Conservation (phyloP, 768 basidiomycete genomes). For the Russula virescens region DNA sequence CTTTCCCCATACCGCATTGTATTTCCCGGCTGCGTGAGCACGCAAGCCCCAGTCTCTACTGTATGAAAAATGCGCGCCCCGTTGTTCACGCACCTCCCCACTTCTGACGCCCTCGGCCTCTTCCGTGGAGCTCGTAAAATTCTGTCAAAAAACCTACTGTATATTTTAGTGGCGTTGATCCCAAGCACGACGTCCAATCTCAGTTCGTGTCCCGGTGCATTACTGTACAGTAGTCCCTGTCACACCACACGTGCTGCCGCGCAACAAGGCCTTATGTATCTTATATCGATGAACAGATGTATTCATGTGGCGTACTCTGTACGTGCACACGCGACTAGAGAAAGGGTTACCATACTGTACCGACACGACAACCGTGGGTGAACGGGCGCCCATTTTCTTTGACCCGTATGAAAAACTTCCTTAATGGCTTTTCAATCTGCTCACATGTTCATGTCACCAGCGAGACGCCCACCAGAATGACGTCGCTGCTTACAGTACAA, state of each 20-base stretch:
- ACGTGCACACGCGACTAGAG: no score
- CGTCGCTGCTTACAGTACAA: neutral
- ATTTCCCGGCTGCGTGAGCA: no score
- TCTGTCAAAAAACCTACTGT: neutral
- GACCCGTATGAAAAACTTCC: no score
- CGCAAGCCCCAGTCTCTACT: no score
- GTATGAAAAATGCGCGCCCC: neutral
- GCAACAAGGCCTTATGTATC: no score
- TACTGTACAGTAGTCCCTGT: no score
- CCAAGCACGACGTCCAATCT: neutral
- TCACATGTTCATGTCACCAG: constrained; percentile 8
- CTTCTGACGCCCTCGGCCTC: neutral
- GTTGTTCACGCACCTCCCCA: neutral
- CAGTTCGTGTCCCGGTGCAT: neutral
- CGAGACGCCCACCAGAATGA: neutral
- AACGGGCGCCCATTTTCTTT: no score
- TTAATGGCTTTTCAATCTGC: neutral
- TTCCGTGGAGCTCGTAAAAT: neutral
- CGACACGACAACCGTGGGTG: no score
- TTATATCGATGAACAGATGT: no score
- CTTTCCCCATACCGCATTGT: neutral
- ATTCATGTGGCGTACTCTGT: no score
- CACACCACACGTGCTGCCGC: no score
- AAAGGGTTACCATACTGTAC: no score
- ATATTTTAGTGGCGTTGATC: neutral